Evolutionary conservation across 805 yeast species (phyloP), one percentile per base, ranked within the genome.

Genomic region (Yarrowia divulgata): DNA sequence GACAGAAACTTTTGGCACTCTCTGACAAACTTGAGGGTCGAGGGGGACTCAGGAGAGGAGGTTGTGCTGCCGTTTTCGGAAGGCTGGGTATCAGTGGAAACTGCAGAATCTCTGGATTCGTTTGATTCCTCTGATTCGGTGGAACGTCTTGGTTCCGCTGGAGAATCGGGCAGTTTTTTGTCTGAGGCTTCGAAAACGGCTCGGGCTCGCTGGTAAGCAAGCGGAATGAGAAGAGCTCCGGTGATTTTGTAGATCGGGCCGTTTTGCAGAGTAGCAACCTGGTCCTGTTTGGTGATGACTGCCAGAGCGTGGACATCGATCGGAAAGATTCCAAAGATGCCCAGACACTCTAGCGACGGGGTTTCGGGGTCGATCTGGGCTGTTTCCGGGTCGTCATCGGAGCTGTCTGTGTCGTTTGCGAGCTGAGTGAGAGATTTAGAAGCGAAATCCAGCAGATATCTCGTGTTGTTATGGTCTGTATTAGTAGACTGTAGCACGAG

Each of bases 251-350:
- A 63, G 18, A 63, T 37, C 23, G 68, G 58, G 3, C 18, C 48
- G 29, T 45, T 18, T n/a, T 39, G 57, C 39, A 63, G 48, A 1
- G 35, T 8, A 10, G 68, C 55, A 13, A 63, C 57, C 23, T 63
- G 39, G 10, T 63, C 57, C 4, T 23, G 57, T 14, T 23, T 14
- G 5, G 68, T 63, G 40, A 63, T 63, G 39, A 63, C 68, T 8
- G 68, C 68, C 29, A 63, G 39, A 23, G 48, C 37, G 14, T 60
- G 66, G 14, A 60, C 66, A 34, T 45, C 66, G 34, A 60, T 60
- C 3, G 66, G 66, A n/a, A 60, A 60, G 34, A 60, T 35, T 14
- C 66, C 66, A 34, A 60, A 60, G 14, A 60, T 29, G 34, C 66
- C 66, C 12, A 60, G 42, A 32, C 66, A 60, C 10, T 32, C 29